Evolutionary conservation across 805 yeast species (phyloP).

Genomic region (Monosporozyma solicola): DNA sequence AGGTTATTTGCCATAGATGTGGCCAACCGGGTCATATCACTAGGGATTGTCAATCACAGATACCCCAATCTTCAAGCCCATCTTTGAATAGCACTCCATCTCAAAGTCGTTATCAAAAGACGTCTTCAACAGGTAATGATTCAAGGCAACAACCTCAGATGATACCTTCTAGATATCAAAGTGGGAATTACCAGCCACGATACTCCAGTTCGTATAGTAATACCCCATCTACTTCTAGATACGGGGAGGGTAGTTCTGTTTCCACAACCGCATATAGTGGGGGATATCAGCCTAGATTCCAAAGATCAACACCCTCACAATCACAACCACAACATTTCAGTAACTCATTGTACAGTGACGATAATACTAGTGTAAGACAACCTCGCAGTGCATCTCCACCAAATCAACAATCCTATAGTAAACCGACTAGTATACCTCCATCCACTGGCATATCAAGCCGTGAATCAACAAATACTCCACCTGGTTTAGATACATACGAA

Average conservation of each 20-base stretch:
- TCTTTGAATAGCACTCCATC: neutral
- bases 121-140: neutral
- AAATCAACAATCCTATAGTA: neutral
- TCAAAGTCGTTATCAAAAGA: slow-evolving; percentile 1
- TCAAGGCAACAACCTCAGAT: neutral
- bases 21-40: slow-evolving; percentile 82
- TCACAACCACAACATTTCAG: neutral
- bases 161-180: neutral
- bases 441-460: neutral
- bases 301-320: neutral
- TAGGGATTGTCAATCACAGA: slow-evolving; percentile 55
- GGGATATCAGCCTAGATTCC: slow-evolving; percentile 1
- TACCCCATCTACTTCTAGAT: neutral
- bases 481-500: neutral
- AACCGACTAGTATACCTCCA: neutral
- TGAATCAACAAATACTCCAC: neutral
- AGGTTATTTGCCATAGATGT: slow-evolving; percentile 65
- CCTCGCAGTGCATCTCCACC: neutral
- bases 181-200: neutral
- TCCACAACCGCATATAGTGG: neutral
- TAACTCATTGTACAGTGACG: neutral
- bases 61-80: neutral
- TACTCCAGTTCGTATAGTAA: neutral
- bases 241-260: neutral
- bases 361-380: neutral